Evolutionary conservation across 2,329 filamentous ascomycete species (phyloP).

Genomic region (Lachnellula hyalina): DNA sequence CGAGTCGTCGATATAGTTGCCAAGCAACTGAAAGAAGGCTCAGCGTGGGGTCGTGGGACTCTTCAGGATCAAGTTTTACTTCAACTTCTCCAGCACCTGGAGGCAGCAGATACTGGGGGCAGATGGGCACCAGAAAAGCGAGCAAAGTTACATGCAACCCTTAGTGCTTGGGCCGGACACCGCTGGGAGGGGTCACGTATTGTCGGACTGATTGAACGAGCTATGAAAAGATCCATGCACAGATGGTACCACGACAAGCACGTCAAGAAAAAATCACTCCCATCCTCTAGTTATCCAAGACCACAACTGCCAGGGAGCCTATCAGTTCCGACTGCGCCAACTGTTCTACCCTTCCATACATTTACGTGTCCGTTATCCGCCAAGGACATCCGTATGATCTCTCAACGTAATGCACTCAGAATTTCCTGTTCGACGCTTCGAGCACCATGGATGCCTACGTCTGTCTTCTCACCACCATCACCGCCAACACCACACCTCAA

Average conservation of each 20-base stretch:
- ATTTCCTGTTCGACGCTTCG: constrained; percentile 88
- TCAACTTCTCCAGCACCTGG: constrained; percentile 31
- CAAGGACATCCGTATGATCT: constrained; percentile 87
- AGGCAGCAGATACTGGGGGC: constrained; percentile 29
- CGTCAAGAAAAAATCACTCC: constrained; percentile 52
- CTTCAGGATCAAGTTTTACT: constrained; percentile 53
- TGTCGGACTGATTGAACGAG: constrained; percentile 77
- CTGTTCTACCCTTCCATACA: constrained; percentile 93
- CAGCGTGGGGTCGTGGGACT: constrained; percentile 74
- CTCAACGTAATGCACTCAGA: constrained; percentile 85
- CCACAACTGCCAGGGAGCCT: constrained; percentile 69
- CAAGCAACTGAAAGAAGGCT: constrained; percentile 80
- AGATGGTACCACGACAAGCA: constrained; percentile 86
- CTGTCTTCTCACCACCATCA: constrained; percentile 77
- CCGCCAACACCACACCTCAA: constrained; percentile 81
- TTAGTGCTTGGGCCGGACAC: constrained; percentile 60
- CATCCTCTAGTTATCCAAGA: constrained; percentile 58
- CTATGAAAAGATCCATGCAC: constrained; percentile 70
- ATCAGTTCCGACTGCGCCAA: constrained; percentile 80
- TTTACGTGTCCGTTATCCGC: constrained; percentile 93
- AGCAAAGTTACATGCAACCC: constrained; percentile 32
- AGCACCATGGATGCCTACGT: constrained; percentile 76
- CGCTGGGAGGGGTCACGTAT: constrained; percentile 86
- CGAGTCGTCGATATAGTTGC: constrained; percentile 87
- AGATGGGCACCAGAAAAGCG: constrained; percentile 32